Conservation (phyloP, 495 filamentous ascomycete genomes). For the Chlorociboria aeruginascens region DNA sequence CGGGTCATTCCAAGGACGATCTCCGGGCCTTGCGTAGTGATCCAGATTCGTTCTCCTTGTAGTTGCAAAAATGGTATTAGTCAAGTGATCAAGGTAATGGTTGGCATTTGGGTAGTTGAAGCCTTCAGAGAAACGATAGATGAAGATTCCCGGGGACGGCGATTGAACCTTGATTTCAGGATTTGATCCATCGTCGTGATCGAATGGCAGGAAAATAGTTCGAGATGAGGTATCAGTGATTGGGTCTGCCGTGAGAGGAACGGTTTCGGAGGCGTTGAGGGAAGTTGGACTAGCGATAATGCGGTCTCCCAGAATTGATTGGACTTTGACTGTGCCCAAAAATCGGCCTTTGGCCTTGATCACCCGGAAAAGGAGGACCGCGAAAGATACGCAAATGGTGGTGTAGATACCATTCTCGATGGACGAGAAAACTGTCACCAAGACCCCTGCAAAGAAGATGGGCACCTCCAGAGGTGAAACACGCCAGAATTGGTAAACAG, state of each 20-base stretch:
- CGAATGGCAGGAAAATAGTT: slow-evolving; percentile 83
- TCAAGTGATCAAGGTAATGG: slow-evolving; percentile 78
- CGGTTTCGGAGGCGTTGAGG: slow-evolving; percentile 3
- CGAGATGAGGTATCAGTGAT: slow-evolving; percentile 35
- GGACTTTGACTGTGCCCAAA: slow-evolving; percentile 77
- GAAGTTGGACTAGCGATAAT: slow-evolving; percentile 47
- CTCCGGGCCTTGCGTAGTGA: slow-evolving; percentile 52
- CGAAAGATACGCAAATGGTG: slow-evolving; percentile 63
- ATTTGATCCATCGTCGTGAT: slow-evolving; percentile 82
- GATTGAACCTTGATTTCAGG: slow-evolving; percentile 65
- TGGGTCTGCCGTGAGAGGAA: slow-evolving; percentile 31
- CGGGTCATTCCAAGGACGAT: slow-evolving; percentile 94
- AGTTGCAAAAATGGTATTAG: slow-evolving; percentile 55
- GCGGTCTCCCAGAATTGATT: slow-evolving; percentile 80
- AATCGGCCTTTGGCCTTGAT: slow-evolving; percentile 80
- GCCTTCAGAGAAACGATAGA: slow-evolving; percentile 93
- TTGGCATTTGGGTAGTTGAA: slow-evolving; percentile 95
- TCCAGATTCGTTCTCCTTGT: slow-evolving; percentile 69
- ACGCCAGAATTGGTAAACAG: slow-evolving; percentile 91
- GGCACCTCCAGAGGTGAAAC: slow-evolving; percentile 81
- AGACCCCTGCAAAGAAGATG: slow-evolving; percentile 87
- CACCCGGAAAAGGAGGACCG: slow-evolving; percentile 74
- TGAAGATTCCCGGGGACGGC: slow-evolving; percentile 91
- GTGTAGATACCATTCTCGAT: slow-evolving; percentile 93
- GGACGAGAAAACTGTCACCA: slow-evolving; percentile 76